Conservation (phyloP, 2,329 filamentous ascomycete species). For the Fusarium sterilihyphosum region DNA sequence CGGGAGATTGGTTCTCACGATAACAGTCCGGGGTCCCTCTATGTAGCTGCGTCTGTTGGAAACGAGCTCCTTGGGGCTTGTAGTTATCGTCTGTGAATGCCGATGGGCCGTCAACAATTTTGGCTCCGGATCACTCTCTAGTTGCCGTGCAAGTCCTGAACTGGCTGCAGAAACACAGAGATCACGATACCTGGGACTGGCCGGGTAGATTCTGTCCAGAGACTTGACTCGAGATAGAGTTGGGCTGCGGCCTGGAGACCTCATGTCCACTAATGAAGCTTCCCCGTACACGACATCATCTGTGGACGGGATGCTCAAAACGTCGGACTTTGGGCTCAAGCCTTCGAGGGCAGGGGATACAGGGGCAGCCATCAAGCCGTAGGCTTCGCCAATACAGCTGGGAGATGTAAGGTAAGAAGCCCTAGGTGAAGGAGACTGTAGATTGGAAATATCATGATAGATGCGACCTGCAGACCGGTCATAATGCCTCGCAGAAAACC, state of each 20-base stretch:
- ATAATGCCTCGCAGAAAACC: conserved; percentile 45
- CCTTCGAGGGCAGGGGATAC: conserved; percentile 35
- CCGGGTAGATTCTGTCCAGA: conserved; percentile 49
- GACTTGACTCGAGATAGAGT: conserved; percentile 50
- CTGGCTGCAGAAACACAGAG: conserved; percentile 41
- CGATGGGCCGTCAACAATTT: conserved; percentile 29
- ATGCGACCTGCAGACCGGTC: conserved; percentile 40
- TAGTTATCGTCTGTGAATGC: conserved; percentile 43
- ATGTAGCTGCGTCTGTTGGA: conserved; percentile 40
- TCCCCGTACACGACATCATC: conserved; percentile 54
- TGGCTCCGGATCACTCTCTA: conserved; percentile 10
- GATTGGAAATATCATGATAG: conserved; percentile 31
- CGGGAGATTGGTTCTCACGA: conserved; percentile 44
- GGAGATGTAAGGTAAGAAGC: conserved; percentile 36
- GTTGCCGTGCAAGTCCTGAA: conserved; percentile 33
- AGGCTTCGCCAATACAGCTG: conserved; percentile 50
- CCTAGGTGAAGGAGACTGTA: conserved; percentile 36
- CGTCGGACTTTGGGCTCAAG: conserved; percentile 48
- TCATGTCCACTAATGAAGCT: conserved; percentile 52
- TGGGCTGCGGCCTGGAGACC: conserved; percentile 38
- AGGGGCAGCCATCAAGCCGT: conserved; percentile 31
- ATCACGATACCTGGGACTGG: conserved; percentile 47
- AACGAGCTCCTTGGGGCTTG: conserved; percentile 32
- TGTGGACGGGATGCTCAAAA: conserved; percentile 47
- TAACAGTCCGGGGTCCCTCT: conserved; percentile 45